Conservation (phyloP, 208 protist species). For the Blastocrithidia nonstop region DNA sequence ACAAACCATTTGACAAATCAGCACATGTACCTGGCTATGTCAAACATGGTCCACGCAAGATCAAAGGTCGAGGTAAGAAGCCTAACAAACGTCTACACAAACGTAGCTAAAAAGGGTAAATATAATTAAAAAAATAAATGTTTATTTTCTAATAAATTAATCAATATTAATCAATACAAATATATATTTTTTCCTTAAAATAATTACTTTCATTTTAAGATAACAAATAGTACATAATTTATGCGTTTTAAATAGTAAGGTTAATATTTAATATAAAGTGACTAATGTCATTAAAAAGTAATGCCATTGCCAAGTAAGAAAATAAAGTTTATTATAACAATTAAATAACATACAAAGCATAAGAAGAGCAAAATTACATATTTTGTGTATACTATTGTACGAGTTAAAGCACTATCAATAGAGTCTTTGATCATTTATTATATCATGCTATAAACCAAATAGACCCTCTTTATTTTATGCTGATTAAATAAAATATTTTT, state of each 20-base stretch:
- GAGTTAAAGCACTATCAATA: too few relatives aligned
- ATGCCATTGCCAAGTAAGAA: not conserved
- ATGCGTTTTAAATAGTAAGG: not conserved
- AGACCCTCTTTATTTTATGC: not conserved
- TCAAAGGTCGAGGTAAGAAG: conserved; percentile 77
- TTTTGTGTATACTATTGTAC: too few relatives aligned
- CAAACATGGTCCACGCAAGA: conserved; percentile 44
- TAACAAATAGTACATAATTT: not conserved
- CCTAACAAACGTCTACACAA: conserved; percentile 64
- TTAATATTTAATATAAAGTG: not conserved
- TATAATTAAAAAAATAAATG: not conserved
- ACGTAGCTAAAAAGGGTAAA: conserved; percentile 12
- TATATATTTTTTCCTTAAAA: not conserved
- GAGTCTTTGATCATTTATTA: too few relatives aligned
- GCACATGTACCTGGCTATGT: conserved; percentile 72
- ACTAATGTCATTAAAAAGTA: not conserved
- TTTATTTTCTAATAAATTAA: not conserved
- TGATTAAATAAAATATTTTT: not conserved
- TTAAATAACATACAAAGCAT: too few relatives aligned
- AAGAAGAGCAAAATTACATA: too few relatives aligned
- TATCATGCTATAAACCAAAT: too few relatives aligned
- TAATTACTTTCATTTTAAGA: not conserved
- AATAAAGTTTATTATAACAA: not conserved
- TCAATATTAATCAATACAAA: conserved; percentile 2
- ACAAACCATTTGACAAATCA: conserved; percentile 56